Evolutionary conservation across 2,329 filamentous ascomycete genomes (phyloP).

Genomic region (Cercospora beticola): DNA sequence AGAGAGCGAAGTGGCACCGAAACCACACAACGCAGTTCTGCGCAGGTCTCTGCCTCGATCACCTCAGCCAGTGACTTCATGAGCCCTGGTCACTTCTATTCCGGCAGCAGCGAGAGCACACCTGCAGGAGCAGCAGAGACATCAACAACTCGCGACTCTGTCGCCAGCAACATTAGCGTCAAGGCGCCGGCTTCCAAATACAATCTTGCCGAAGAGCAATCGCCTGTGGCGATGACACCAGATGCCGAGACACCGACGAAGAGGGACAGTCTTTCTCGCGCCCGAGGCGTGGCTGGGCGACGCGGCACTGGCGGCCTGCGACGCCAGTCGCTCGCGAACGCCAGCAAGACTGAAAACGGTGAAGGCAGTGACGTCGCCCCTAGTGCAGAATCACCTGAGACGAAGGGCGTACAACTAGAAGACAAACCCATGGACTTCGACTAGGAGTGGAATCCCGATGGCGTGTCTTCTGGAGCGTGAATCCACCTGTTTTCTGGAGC

Average conservation of each 20-base stretch:
- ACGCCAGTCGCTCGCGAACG: constrained; percentile 37
- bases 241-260: constrained; percentile 26
- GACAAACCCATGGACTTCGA: constrained; percentile 76
- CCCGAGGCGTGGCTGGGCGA: constrained; percentile 18
- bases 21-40: constrained; percentile 25
- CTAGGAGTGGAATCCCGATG: constrained; percentile 42
- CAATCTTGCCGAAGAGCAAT: constrained; percentile 21
- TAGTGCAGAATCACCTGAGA: constrained; percentile 25
- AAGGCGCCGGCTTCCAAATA: constrained; percentile 21
- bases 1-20: constrained; percentile 26
- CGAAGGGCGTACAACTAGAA: constrained; percentile 63
- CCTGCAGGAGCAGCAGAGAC: constrained; percentile 17
- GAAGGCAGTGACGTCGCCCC: constrained; percentile 24
- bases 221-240: constrained; percentile 16
- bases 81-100: constrained; percentile 31
- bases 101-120: constrained; percentile 28
- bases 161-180: constrained; percentile 16
- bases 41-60: constrained; percentile 33
- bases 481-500: not conserved
- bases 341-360: constrained; percentile 26
- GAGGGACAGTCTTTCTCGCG: constrained; percentile 25
- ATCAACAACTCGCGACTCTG: constrained; percentile 7
- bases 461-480: constrained; percentile 1
- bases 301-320: constrained; percentile 46
- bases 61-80: constrained; percentile 31